Base-by-base conservation (phyloP, 176 grass and related monocot species). In the Leersia perrieri region DNA sequence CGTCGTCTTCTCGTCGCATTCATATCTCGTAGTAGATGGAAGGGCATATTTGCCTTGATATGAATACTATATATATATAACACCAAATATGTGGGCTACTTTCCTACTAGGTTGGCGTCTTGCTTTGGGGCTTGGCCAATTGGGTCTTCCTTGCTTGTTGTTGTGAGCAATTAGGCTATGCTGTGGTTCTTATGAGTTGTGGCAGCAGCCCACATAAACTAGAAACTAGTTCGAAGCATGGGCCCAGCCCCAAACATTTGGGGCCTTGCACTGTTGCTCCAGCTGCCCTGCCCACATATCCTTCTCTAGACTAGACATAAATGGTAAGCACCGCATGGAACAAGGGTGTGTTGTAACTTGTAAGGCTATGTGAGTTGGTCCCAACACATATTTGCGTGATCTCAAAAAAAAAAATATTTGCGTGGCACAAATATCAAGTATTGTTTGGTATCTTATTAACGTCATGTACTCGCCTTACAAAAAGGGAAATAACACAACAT, bases 401-500 rank as follows among this genome's bases (percentile, higher is more conserved):
- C n/a, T n/a, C n/a, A n/a, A n/a, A n/a, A n/a, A n/a, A n/a, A n/a
- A n/a, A n/a, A n/a, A n/a, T n/a, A n/a, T n/a, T n/a, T n/a, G n/a
- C 4, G 1, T 72, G 42, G 8, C 18, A 77, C 12, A 6, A 26
- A 70, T 72, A 78, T 53, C 6, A 1, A 64, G 33, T 60, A 68
- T 29, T 88, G 35, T 26, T 25, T 33, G 60, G 22, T 13, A n/a
- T 27, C 51, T 40, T 42, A 33, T 81, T 60, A 60, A 70, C 11
- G 25, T 30, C 49, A 60, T 60, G 33, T 58, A 31, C 1, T 13
- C 12, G 0, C 27, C 11, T 70, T 68, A 29, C 14, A 60, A 36
- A 70, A 81, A 60, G 47, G 78, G 65, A 60, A 80, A 40, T 70
- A 70, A 20, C 32, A 67, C 58, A 3, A 9, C 12, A 40, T 61